Base-by-base conservation (phyloP, 306 rosid species). In the Sphenostylis stenocarpa region DNA sequence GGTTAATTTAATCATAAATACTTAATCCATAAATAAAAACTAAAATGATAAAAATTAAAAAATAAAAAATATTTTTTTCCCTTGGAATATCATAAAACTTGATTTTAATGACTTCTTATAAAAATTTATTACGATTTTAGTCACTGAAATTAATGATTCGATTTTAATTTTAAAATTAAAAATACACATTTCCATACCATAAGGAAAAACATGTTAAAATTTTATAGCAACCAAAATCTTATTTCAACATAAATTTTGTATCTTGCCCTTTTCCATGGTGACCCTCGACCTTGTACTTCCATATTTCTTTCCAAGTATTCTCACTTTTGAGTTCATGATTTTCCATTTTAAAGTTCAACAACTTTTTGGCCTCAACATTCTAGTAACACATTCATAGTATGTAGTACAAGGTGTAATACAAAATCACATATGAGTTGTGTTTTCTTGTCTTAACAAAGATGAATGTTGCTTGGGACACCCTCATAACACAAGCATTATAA, bases 371-470 rank as follows among this genome's bases (percentile, higher is more conserved):
- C 53, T 52, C 41, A 21, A 36, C 75, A 69, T 68, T 72, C 71
- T 29, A 67, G 52, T 58, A 48, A 81, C 64, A 65, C 16, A 51
- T 47, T 64, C 68, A 75, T 66, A 60, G 57, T 60, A 63, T 81
- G 73, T 24, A 72, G 82, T 81, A 79, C 81, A 84, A 81, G 78
- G 80, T 85, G 82, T 70, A 60, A 71, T 61, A 55, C 68, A 73
- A 70, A 66, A 81, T 72, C 41, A 36, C 26, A 70, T 56, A 72
- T 86, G 90, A 79, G 93, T 85, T 89, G 94, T 87, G 84, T 76
- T 90, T 90, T 88, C 97, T 90, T 90, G 90, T 94, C 98, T 90
- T 90, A 77, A 86, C 92, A 87, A 90, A 90, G 98, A 52, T 86
- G 84, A 75, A 80, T 78, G 91, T 91, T 93, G 92, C 93, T 91